Conservation (phyloP, 1,284 basidiomycete species). For the Papiliotrema terrestris region DNA sequence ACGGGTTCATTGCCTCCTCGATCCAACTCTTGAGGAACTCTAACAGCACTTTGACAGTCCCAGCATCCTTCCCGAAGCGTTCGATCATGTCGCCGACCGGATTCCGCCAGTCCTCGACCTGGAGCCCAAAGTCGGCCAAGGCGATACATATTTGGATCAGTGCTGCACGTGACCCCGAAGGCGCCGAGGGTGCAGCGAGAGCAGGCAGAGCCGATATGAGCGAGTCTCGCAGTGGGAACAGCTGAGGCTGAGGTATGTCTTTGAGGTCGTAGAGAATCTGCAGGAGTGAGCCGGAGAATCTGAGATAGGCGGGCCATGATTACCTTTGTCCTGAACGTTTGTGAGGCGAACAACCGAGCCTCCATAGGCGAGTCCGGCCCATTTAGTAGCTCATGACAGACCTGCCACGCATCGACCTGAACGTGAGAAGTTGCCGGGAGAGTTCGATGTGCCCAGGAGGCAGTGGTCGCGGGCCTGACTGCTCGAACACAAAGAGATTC, state of each 20-base stretch:
- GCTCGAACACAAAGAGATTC: no score
- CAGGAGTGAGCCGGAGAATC: neutral
- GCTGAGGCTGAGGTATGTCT: conserved; percentile 71
- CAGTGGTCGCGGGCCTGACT: no score
- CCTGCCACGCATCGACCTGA: conserved; percentile 93
- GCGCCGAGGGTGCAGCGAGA: conserved; percentile 52
- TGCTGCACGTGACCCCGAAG: conserved; percentile 76
- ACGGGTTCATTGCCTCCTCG: conserved; percentile 82
- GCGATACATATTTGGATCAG: conserved; percentile 87
- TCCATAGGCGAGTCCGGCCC: conserved; percentile 72
- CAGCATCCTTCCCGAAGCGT: conserved; percentile 76
- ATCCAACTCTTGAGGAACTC: conserved; percentile 90
- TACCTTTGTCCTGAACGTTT: conserved; percentile 94
- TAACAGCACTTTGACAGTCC: conserved; percentile 75
- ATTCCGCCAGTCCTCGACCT: conserved; percentile 81
- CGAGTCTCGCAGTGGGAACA: conserved; percentile 80
- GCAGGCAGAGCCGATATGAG: conserved; percentile 70
- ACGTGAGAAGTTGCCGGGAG: no score
- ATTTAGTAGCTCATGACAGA: conserved; percentile 84
- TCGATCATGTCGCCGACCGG: conserved; percentile 80
- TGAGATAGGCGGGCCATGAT: conserved; percentile 40
- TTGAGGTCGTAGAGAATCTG: conserved; percentile 94
- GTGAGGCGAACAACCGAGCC: conserved; percentile 90
- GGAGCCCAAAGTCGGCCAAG: conserved; percentile 83
- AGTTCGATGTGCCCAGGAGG: no score